Evolutionary conservation across 1,139 yeast genomes (phyloP).

Genomic region (Scheffersomyces quercinus): DNA sequence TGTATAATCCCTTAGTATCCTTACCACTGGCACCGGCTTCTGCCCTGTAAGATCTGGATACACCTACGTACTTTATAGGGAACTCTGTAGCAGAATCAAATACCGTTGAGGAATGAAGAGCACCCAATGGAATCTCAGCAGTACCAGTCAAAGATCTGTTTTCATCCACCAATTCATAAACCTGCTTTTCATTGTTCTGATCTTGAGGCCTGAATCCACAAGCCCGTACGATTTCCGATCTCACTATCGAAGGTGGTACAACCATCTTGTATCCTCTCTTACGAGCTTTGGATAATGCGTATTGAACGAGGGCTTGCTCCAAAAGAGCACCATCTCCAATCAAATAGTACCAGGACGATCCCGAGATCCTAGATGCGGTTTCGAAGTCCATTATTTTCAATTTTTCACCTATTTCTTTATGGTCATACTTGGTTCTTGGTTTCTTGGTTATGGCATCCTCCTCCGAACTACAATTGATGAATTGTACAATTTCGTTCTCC

Average conservation of each 20-base stretch:
- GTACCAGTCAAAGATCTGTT: conserved; percentile 81
- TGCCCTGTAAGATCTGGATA: conserved; percentile 87
- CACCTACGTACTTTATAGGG: conserved; percentile 72
- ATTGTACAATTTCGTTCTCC: conserved; percentile 41
- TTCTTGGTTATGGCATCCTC: conserved; percentile 19
- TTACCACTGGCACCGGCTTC: conserved; percentile 98
- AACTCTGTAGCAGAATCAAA: conserved; percentile 26
- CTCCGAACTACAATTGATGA: conserved; percentile 45
- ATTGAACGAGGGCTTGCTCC: conserved; percentile 88
- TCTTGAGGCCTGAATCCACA: conserved; percentile 98
- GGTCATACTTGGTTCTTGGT: conserved; percentile 47
- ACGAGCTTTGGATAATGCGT: conserved; percentile 68
- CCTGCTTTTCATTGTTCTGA: conserved; percentile 82
- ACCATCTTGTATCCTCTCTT: conserved; percentile 67
- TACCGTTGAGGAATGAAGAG: conserved; percentile 46
- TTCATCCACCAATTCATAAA: conserved; percentile 59
- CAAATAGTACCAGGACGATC: conserved; percentile 87
- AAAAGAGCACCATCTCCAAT: conserved; percentile 83
- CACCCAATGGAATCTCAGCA: conserved; percentile 94
- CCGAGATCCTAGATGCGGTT: conserved; percentile 74
- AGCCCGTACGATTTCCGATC: conserved; percentile 73
- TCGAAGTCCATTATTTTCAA: conserved; percentile 68
- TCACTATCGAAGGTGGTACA: conserved; percentile 84
- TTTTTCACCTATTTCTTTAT: conserved; percentile 61
- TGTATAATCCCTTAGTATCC: conserved; percentile 86